phyloP scores from a whole-genome alignment of 257 asterid genomes.

The Solanum habrochaites region DNA sequence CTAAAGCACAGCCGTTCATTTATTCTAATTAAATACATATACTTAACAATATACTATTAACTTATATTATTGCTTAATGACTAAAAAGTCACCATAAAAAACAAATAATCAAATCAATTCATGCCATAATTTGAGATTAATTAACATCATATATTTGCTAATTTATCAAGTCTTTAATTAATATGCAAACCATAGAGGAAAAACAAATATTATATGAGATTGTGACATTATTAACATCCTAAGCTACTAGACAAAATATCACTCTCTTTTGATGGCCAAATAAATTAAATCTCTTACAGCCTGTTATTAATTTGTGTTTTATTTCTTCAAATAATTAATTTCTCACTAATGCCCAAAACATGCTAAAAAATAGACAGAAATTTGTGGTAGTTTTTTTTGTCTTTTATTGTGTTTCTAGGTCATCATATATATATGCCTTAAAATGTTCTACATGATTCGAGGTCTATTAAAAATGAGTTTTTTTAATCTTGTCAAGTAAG shows the following conservation, averaged over 20 bases:
- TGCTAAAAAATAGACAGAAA: not conserved
- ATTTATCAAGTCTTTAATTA: not conserved
- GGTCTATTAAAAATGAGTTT: no score
- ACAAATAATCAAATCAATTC: not conserved
- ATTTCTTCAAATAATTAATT: not conserved
- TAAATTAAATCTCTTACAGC: not conserved
- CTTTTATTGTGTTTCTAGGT: not conserved
- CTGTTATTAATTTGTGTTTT: not conserved
- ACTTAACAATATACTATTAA: not conserved
- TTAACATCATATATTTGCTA: not conserved
- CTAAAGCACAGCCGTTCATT: not conserved
- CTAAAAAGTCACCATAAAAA: not conserved
- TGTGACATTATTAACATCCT: not conserved
- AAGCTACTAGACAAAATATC: not conserved
- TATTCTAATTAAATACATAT: not conserved
- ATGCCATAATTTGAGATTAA: not conserved
- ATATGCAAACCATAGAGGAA: not conserved
- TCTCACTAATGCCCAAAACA: not conserved
- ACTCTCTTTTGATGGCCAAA: not conserved
- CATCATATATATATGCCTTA: no score
- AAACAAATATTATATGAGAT: not conserved
- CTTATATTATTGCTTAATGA: not conserved
- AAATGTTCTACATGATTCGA: not conserved
- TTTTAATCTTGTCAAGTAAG: no score
- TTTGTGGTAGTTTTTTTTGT: not conserved